Evolutionary conservation across 352 stramenopile genomes (phyloP).

Genomic region (Phytophthora pini): DNA sequence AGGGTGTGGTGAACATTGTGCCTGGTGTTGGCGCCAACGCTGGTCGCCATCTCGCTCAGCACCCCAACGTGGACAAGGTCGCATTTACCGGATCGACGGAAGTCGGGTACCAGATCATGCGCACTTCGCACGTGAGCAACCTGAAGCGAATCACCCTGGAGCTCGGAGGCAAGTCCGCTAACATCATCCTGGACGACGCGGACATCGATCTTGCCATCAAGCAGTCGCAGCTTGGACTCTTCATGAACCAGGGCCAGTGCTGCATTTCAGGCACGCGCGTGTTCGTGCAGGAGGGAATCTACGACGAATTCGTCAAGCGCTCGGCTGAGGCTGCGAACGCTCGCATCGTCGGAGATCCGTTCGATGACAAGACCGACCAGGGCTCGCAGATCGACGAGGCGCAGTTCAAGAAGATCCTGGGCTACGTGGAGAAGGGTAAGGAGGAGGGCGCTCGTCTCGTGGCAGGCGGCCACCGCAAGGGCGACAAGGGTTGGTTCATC

Average conservation of each 20-base stretch:
- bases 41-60: constrained; percentile 43
- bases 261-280: constrained; percentile 83
- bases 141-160: constrained; percentile 81
- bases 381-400: constrained; percentile 67
- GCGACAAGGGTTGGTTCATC: constrained; percentile 89
- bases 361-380: constrained; percentile 44
- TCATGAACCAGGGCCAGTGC: constrained; percentile 88
- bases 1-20: constrained; percentile 88
- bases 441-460: constrained; percentile 83
- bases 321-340: too few species aligned
- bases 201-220: constrained; percentile 70
- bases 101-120: constrained; percentile 69
- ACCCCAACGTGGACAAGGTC: constrained; percentile 79
- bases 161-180: constrained; percentile 75
- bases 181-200: constrained; percentile 73
- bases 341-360: constrained; percentile 12
- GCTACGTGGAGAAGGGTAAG: constrained; percentile 75
- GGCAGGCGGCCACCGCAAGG: constrained; percentile 75
- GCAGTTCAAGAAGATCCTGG: constrained; percentile 85
- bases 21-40: constrained; percentile 53
- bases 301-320: constrained; percentile 11
- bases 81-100: constrained; percentile 74
- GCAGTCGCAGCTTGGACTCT: constrained; percentile 67
- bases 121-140: constrained; percentile 57
- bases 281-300: constrained; percentile 79